Evolutionary conservation across 2,329 filamentous ascomycete species (phyloP).

Genomic region (Corinectria fuckeliana): DNA sequence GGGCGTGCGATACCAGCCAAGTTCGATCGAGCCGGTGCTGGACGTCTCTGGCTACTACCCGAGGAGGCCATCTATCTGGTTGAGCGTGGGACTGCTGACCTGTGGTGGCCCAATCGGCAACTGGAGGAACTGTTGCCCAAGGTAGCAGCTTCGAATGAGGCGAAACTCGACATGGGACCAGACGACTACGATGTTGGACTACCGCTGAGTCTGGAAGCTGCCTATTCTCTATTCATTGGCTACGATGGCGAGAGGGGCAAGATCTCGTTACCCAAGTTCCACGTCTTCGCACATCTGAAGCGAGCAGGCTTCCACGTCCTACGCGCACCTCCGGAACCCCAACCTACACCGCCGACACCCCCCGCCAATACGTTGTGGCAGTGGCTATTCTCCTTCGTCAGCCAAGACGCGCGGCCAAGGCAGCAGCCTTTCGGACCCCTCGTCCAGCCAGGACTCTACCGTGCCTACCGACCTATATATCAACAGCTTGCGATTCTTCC

Average conservation of each 20-base stretch:
- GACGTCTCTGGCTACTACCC: conserved; percentile 81
- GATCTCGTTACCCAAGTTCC: conserved; percentile 78
- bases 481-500: conserved; percentile 76
- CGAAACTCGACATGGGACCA: conserved; percentile 32
- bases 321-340: conserved; percentile 60
- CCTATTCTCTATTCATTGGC: conserved; percentile 85
- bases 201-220: conserved; percentile 90
- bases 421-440: conserved; percentile 60
- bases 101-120: conserved; percentile 76
- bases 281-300: conserved; percentile 86
- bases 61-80: conserved; percentile 92
- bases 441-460: conserved; percentile 68
- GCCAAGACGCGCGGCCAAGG: conserved; percentile 32
- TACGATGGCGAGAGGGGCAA: conserved; percentile 67
- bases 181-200: conserved; percentile 66
- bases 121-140: conserved; percentile 57
- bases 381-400: conserved; percentile 60
- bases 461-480: conserved; percentile 75
- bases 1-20: conserved; percentile 69
- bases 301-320: conserved; percentile 82
- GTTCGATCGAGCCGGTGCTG: conserved; percentile 60
- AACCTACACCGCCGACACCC: conserved; percentile 25
- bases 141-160: conserved; percentile 34
- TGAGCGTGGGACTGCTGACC: conserved; percentile 85
- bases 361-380: conserved; percentile 51